Evolutionary conservation across 108 stramenopile genomes (phyloP).

Genomic region (Aurantiochytrium sp.): DNA sequence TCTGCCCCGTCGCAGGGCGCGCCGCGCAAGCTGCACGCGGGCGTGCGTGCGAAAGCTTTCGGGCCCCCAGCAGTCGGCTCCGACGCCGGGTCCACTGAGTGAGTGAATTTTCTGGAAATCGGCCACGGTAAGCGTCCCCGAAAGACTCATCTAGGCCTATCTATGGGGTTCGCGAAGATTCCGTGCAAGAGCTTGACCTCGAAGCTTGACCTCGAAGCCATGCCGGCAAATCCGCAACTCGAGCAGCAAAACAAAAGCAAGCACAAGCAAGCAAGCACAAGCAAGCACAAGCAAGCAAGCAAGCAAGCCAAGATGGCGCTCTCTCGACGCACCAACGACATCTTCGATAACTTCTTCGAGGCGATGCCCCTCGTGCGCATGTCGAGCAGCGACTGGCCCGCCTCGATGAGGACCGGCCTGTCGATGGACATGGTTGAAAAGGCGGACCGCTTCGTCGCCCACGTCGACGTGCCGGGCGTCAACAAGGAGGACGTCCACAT

Average conservation of each 20-base stretch:
- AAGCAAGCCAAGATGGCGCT: neutral
- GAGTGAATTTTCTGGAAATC: too few relatives aligned
- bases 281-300: neutral
- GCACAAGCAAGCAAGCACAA: neutral
- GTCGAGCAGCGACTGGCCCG: slow-evolving; percentile 14
- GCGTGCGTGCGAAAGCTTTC: too few relatives aligned
- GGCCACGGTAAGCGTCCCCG: too few relatives aligned
- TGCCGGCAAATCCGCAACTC: neutral
- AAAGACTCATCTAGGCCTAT: too few relatives aligned
- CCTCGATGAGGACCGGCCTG: slow-evolving; percentile 17
- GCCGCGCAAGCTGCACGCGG: too few relatives aligned
- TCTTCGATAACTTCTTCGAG: neutral
- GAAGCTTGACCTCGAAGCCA: too few relatives aligned
- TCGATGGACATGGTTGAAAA: slow-evolving; percentile 14
- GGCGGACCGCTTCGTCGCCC: neutral
- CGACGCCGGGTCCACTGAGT: too few relatives aligned
- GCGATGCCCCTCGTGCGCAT: slow-evolving; percentile 14
- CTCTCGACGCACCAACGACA: neutral
- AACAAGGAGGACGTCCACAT: slow-evolving; percentile 18
- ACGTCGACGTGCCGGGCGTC: neutral
- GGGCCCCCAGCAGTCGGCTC: too few relatives aligned
- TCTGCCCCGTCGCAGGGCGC: too few relatives aligned
- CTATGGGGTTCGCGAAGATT: too few relatives aligned
- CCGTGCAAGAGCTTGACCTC: too few relatives aligned
- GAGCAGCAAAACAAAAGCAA: neutral